These are phyloP conservation scores for Populus davidiana DNA, from an alignment of 345 rosid species.

Conservation along the genomic window DNA sequence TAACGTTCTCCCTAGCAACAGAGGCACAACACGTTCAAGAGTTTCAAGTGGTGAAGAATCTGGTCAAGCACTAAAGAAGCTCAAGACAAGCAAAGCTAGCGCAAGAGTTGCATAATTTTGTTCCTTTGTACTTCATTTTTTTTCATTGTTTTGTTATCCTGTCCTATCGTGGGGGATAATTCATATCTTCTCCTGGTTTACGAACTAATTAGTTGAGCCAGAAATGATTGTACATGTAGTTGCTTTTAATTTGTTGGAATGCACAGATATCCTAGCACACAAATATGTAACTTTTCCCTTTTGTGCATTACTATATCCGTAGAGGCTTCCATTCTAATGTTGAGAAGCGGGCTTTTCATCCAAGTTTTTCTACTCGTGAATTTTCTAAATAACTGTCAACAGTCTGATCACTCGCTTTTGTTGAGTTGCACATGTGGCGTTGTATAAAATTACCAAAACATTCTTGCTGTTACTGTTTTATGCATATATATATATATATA, in stretches of 20 bases:
- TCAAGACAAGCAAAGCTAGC: conserved; percentile 37
- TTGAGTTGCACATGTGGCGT: neutral
- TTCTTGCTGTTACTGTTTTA: too few species aligned
- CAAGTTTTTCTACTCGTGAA: neutral
- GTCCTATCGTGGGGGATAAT: conserved; percentile 11
- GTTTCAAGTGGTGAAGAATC: conserved; percentile 28
- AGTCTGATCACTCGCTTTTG: neutral
- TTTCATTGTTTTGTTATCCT: conserved; percentile 30
- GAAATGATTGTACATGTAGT: conserved; percentile 38
- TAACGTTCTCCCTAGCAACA: conserved; percentile 26
- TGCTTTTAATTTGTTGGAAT: conserved; percentile 22
- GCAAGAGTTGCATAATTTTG: neutral
- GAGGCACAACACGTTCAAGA: conserved; percentile 33
- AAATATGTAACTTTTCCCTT: conserved; percentile 13
- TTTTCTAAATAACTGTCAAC: neutral
- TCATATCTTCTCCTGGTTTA: conserved; percentile 31
- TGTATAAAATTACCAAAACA: too few species aligned
- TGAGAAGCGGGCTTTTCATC: conserved; percentile 28
- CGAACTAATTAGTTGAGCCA: conserved; percentile 30
- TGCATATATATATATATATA: too few species aligned
- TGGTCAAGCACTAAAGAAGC: conserved; percentile 47
- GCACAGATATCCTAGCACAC: conserved; percentile 30
- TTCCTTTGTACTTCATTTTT: conserved; percentile 22
- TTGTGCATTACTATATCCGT: neutral
- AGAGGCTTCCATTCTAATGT: conserved; percentile 16